Conservation (phyloP, 2,329 filamentous ascomycete species). For the Madurella fahalii region DNA sequence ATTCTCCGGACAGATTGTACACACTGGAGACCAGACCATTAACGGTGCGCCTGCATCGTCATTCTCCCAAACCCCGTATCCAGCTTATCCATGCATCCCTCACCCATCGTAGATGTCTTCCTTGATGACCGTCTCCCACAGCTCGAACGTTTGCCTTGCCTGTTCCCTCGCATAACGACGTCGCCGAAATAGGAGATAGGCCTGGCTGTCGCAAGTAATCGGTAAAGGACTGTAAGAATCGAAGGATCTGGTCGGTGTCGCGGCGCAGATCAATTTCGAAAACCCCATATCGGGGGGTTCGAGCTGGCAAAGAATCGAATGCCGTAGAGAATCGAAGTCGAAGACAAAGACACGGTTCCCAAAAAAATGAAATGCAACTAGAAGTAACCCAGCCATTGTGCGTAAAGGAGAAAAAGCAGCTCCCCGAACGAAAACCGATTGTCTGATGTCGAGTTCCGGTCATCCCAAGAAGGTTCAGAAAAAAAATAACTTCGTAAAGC, state of each 20-base stretch:
- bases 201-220: slow-evolving; percentile 3
- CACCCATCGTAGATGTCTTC: slow-evolving; percentile 7
- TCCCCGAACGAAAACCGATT: slow-evolving; percentile 8
- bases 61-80: neutral
- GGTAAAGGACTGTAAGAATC: slow-evolving; percentile 16
- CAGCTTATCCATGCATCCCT: slow-evolving; percentile 5
- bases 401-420: slow-evolving; percentile 6
- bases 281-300: neutral
- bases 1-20: neutral
- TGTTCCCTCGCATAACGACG: slow-evolving; percentile 16
- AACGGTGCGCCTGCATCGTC: neutral
- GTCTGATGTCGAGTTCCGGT: slow-evolving; percentile 8
- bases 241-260: slow-evolving; percentile 8
- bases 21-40: neutral
- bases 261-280: neutral
- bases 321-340: neutral
- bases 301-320: neutral
- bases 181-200: neutral
- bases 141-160: slow-evolving; percentile 8
- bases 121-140: neutral
- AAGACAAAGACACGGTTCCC: slow-evolving; percentile 9
- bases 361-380: slow-evolving; percentile 14
- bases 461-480: slow-evolving; percentile 3
- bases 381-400: slow-evolving; percentile 12
- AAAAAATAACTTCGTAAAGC: slow-evolving; percentile 8